Evolutionary conservation across 176 grass and related monocot species (phyloP).

Genomic region (Microstegium vimineum): DNA sequence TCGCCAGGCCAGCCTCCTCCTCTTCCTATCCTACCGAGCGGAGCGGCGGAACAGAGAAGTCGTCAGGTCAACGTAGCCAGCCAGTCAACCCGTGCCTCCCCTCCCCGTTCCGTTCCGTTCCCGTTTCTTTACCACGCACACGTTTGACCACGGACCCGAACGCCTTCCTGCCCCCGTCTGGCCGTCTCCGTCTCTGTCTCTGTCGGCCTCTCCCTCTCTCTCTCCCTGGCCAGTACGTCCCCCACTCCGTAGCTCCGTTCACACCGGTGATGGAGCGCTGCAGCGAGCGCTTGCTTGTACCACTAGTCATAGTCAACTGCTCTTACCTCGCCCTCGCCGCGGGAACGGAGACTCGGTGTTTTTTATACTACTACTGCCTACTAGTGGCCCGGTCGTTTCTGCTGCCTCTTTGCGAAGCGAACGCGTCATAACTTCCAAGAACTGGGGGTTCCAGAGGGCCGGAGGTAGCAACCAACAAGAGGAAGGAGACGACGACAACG

Average conservation of each 20-base stretch:
- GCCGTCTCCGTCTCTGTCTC: background rate
- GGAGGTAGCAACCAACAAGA: background rate
- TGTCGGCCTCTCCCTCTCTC: background rate
- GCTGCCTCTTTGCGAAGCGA: slow-evolving; percentile 8
- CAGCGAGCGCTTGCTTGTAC: background rate
- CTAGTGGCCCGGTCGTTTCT: background rate
- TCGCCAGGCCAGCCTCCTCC: too few relatives aligned
- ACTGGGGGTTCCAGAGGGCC: background rate
- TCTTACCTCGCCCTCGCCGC: background rate
- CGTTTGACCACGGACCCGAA: slow-evolving; percentile 11
- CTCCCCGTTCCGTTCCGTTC: background rate
- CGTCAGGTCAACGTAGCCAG: background rate
- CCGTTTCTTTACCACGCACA: slow-evolving; percentile 8
- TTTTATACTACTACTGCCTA: background rate
- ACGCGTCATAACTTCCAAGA: slow-evolving; percentile 33
- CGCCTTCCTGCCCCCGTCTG: background rate
- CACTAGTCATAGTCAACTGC: slow-evolving; percentile 9
- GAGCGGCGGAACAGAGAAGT: background rate
- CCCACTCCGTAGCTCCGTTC: background rate
- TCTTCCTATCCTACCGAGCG: too few relatives aligned
- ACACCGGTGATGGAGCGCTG: background rate
- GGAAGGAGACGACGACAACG: background rate
- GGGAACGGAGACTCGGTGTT: background rate
- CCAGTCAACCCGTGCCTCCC: background rate
- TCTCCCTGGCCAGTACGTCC: background rate